These are phyloP conservation scores for Capsicum pubescens DNA, from an alignment of 257 asterid genomes.

Conservation along the genomic window DNA sequence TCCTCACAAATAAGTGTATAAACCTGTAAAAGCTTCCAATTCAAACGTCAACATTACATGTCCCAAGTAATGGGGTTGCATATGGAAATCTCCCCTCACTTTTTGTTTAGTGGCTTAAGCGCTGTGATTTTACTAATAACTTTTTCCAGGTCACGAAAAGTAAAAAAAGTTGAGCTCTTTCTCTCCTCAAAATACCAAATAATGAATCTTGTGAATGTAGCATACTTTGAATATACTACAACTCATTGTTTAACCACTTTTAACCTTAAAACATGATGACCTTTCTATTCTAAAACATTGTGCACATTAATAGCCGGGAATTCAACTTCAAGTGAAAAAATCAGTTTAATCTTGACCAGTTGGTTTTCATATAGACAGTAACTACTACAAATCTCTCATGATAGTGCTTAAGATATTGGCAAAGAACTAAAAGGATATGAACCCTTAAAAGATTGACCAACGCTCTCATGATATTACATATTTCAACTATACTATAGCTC, in stretches of 20 bases:
- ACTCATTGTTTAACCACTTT: background rate
- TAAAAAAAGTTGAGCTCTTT: background rate
- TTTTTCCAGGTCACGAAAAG: background rate
- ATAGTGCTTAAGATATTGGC: background rate
- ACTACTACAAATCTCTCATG: background rate
- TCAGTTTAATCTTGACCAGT: background rate
- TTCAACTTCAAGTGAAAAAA: background rate
- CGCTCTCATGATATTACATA: background rate
- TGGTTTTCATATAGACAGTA: background rate
- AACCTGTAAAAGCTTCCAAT: constrained; percentile 21
- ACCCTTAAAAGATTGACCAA: background rate
- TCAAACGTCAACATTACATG: background rate
- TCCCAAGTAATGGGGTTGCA: background rate
- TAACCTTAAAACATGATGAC: background rate
- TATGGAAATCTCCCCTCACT: constrained; percentile 1
- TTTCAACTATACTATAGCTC: background rate
- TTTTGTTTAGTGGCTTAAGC: background rate
- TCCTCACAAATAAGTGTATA: background rate
- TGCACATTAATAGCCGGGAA: background rate
- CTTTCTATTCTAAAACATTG: background rate
- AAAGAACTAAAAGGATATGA: background rate
- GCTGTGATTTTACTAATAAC: background rate
- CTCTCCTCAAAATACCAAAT: background rate
- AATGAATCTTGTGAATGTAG: constrained; percentile 1
- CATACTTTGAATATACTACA: background rate